A percentile compares a stretch with the other conserved stretches of the same genome.
phyloP scores from a whole-genome alignment of 805 yeast species.

The Yamadazyma takamatsuzukensis region DNA sequence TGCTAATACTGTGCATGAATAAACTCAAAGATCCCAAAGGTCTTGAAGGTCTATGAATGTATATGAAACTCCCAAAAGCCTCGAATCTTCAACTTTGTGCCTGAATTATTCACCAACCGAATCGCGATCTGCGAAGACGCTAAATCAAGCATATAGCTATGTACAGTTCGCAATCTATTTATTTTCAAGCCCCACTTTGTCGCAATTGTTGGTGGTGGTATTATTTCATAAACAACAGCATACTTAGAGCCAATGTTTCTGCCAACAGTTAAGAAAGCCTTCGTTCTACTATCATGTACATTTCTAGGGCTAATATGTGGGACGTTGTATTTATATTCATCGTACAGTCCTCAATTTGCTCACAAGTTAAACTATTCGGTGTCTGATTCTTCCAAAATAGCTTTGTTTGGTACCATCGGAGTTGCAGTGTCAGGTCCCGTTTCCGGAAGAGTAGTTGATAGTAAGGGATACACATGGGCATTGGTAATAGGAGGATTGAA shows the following conservation, averaged over 20 bases:
- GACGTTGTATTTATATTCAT: conserved; percentile 70
- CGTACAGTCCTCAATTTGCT: conserved; percentile 77
- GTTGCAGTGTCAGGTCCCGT: conserved; percentile 62
- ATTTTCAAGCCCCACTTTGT: no score
- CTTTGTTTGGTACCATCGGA: conserved; percentile 66
- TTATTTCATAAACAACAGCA: no score
- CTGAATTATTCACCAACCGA: no score
- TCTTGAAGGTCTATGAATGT: no score
- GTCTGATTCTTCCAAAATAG: conserved; percentile 59
- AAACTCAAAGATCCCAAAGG: no score
- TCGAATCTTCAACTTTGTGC: no score
- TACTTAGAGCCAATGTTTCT: conserved; percentile 8
- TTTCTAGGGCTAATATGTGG: conserved; percentile 61
- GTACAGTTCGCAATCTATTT: no score
- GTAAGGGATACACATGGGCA: conserved; percentile 53
- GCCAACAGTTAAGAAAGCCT: conserved; percentile 19
- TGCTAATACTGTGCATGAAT: no score
- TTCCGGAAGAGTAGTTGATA: conserved; percentile 64
- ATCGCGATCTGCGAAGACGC: no score
- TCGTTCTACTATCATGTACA: conserved; percentile 27
- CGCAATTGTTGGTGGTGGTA: no score
- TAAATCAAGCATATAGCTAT: no score
- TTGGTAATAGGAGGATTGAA: conserved; percentile 47
- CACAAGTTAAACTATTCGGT: conserved; percentile 53
- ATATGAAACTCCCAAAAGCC: no score